Conservation (phyloP, 768 basidiomycete species). For the Candolleomyces eurysporus region DNA sequence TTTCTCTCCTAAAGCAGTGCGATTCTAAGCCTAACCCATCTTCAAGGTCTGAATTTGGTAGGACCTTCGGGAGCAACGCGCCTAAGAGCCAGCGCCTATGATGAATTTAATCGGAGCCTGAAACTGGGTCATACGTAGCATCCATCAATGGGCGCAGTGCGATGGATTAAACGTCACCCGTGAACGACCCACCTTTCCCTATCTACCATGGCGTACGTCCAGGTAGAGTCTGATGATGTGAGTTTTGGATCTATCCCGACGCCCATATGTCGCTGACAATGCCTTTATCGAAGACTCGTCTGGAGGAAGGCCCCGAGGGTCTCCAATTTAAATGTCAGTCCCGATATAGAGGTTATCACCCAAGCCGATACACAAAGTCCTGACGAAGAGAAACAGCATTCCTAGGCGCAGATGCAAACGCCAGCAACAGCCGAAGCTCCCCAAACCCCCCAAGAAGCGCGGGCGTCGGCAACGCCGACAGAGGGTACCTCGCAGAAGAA, state of each 20-base stretch:
- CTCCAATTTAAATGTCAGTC: conserved; percentile 68
- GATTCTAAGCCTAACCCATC: too few species aligned
- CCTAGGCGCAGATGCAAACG: conserved; percentile 43
- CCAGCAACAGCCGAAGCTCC: conserved; percentile 11
- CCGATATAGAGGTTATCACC: background rate
- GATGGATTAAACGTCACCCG: background rate
- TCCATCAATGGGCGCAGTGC: background rate
- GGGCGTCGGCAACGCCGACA: conserved; percentile 36
- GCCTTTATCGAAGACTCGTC: conserved; percentile 30
- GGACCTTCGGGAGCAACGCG: too few species aligned
- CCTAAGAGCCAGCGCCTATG: background rate
- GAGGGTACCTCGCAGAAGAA: conserved; percentile 66
- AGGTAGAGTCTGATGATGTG: conserved; percentile 72
- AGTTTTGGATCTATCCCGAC: conserved; percentile 14
- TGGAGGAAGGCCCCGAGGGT: conserved; percentile 68
- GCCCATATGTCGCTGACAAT: background rate
- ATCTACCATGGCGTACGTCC: conserved; percentile 63
- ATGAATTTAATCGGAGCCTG: background rate
- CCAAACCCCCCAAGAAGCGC: conserved; percentile 46
- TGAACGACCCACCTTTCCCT: background rate
- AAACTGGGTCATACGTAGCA: background rate
- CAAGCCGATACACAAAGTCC: background rate
- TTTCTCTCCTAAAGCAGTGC: too few species aligned
- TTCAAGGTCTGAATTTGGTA: too few species aligned
- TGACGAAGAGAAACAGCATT: conserved; percentile 43